phyloP scores from a whole-genome alignment of 2,329 filamentous ascomycete species.

The Paraphaeosphaeria minitans region DNA sequence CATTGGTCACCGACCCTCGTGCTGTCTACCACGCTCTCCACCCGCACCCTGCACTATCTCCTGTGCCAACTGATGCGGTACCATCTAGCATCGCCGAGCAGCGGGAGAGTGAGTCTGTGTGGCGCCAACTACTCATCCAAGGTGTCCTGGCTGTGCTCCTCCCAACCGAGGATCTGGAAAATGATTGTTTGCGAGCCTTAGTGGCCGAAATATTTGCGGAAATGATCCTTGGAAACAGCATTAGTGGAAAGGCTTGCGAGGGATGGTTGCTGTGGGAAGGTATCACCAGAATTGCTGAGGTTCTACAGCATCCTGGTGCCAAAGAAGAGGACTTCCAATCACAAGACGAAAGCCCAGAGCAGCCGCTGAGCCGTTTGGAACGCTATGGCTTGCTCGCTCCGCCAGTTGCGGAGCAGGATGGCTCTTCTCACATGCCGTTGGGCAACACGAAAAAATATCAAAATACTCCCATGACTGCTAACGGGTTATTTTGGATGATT shows the following conservation, averaged over 20 bases:
- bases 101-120: slow-evolving; percentile 76
- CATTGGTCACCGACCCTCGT: slow-evolving; percentile 66
- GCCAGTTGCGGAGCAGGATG: slow-evolving; percentile 34
- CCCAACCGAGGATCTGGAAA: slow-evolving; percentile 90
- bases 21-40: slow-evolving; percentile 82
- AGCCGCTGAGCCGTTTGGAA: slow-evolving; percentile 55
- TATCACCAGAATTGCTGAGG: slow-evolving; percentile 71
- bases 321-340: slow-evolving; percentile 36
- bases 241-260: slow-evolving; percentile 81
- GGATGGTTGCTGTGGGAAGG: slow-evolving; percentile 89
- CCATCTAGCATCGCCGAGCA: slow-evolving; percentile 63
- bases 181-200: slow-evolving; percentile 80
- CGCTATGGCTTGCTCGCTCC: slow-evolving; percentile 61
- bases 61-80: slow-evolving; percentile 67
- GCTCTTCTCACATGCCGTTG: slow-evolving; percentile 23
- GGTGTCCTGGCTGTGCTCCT: slow-evolving; percentile 81
- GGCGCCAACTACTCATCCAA: slow-evolving; percentile 86
- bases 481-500: slow-evolving; percentile 59
- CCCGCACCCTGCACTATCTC: slow-evolving; percentile 79
- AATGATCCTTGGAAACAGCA: slow-evolving; percentile 81
- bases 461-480: slow-evolving; percentile 25
- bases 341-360: slow-evolving; percentile 33
- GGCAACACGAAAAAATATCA: slow-evolving; percentile 24
- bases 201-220: slow-evolving; percentile 89
- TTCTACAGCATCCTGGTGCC: slow-evolving; percentile 45